Evolutionary conservation across 805 yeast species (phyloP).

Genomic region (Danielozyma ontarioensis): DNA sequence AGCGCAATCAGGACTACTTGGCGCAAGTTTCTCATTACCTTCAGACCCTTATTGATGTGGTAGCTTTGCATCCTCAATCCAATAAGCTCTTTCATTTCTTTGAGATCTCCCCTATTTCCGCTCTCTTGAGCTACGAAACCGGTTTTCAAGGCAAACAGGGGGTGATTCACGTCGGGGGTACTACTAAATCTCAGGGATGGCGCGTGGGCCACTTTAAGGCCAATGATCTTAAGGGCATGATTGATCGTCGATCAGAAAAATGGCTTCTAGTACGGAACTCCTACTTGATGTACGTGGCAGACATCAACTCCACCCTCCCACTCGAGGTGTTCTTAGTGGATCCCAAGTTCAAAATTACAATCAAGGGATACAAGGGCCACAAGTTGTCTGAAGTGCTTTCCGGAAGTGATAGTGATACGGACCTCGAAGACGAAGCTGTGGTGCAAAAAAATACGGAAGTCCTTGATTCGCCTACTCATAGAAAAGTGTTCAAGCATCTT

Average conservation of each 20-base stretch:
- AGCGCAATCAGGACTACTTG: constrained; percentile 34
- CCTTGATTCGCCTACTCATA: constrained; percentile 18
- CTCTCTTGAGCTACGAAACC: constrained; percentile 75
- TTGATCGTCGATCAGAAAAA: constrained; percentile 82
- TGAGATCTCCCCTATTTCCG: constrained; percentile 85
- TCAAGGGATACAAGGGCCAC: constrained; percentile 35
- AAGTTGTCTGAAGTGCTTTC: constrained; percentile 7
- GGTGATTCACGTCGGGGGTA: constrained; percentile 67
- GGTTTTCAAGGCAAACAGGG: constrained; percentile 90
- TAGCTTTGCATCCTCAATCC: constrained; percentile 73
- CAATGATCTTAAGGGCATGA: constrained; percentile 79
- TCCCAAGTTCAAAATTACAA: constrained; percentile 53
- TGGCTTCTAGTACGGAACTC: constrained; percentile 89
- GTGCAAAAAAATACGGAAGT: constrained; percentile 20
- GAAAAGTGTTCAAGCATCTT: constrained; percentile 49
- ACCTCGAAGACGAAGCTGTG: constrained; percentile 38
- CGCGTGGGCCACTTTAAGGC: constrained; percentile 83
- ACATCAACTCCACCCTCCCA: constrained; percentile 80
- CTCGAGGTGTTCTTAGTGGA: constrained; percentile 92
- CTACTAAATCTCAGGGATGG: constrained; percentile 92
- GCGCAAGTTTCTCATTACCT: constrained; percentile 62
- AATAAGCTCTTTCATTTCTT: constrained; percentile 80
- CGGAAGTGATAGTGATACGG: constrained; percentile 36
- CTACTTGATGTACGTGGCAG: constrained; percentile 80
- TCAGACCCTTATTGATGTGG: constrained; percentile 49